Conservation (phyloP, 768 basidiomycete species). For the Tylopilus felleus region DNA sequence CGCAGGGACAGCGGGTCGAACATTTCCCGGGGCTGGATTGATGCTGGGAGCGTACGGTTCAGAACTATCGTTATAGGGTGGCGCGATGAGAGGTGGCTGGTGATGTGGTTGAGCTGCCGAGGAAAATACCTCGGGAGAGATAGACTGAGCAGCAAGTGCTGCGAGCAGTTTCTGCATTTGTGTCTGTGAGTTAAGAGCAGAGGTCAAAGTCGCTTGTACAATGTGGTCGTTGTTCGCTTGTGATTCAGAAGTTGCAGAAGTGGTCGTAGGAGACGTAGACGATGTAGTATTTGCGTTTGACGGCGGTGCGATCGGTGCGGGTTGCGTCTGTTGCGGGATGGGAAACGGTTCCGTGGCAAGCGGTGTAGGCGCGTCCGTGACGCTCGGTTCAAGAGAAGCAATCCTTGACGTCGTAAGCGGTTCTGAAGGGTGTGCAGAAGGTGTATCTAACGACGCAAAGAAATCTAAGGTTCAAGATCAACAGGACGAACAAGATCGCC, state of each 20-base stretch:
- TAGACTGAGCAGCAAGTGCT: too few species aligned
- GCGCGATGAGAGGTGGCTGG: too few species aligned
- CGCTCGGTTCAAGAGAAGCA: constrained; percentile 26
- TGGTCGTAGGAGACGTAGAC: too few species aligned
- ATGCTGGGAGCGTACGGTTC: too few species aligned
- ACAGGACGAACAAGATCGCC: not conserved
- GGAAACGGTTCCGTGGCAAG: constrained; percentile 10
- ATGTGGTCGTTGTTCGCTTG: constrained; percentile 40
- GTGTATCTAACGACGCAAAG: constrained; percentile 48
- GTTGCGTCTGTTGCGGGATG: constrained; percentile 14
- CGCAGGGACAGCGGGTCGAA: too few species aligned
- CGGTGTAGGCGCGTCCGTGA: constrained; percentile 18
- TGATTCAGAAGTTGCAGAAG: not conserved
- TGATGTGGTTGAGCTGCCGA: too few species aligned
- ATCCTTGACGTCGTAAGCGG: constrained; percentile 22
- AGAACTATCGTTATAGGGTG: too few species aligned
- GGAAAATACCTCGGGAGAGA: too few species aligned
- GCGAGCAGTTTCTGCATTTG: constrained; percentile 49
- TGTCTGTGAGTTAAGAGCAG: constrained; percentile 37
- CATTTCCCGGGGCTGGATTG: too few species aligned
- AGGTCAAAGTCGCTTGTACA: constrained; percentile 49
- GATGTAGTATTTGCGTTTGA: too few species aligned
- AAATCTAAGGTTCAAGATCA: constrained; percentile 29
- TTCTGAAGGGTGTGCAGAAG: constrained; percentile 38
- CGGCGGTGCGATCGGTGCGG: constrained; percentile 11